Evolutionary conservation across 2,329 filamentous ascomycete genomes (phyloP).

Genomic region (Penicillium vulpinum): DNA sequence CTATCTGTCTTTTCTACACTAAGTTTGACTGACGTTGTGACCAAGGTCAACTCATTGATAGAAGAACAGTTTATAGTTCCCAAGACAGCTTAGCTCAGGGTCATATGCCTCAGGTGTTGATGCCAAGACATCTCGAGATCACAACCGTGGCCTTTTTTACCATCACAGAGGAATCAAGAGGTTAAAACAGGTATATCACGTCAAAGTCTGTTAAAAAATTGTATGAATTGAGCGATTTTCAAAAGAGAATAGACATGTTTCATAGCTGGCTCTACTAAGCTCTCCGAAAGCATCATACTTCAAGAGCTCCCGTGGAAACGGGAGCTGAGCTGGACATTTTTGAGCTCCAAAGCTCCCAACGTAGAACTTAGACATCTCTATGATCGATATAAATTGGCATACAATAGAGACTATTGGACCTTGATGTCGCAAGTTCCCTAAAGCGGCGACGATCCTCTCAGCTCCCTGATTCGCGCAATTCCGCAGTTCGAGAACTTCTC

Average conservation of each 20-base stretch:
- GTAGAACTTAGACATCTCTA: background rate
- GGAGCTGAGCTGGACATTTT: background rate
- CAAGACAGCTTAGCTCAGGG: background rate
- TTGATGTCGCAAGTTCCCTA: conserved; percentile 17
- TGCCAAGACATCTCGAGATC: conserved; percentile 3
- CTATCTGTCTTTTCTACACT: background rate
- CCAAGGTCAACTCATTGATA: background rate
- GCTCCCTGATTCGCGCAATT: conserved; percentile 24
- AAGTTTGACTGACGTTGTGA: background rate
- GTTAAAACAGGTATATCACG: background rate
- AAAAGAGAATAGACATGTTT: background rate
- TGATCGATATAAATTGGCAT: background rate
- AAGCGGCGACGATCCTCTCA: conserved; percentile 27
- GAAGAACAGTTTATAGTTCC: conserved; percentile 3
- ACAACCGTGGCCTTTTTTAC: conserved; percentile 9
- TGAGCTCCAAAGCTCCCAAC: conserved; percentile 3
- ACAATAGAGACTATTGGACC: background rate
- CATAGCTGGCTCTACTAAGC: background rate
- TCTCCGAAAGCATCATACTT: conserved; percentile 8
- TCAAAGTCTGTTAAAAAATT: background rate
- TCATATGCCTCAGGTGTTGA: background rate
- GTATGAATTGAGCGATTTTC: background rate
- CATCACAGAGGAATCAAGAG: background rate
- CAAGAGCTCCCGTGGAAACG: background rate
- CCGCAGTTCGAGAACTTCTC: conserved; percentile 24